phyloP scores from a whole-genome alignment of 2,329 filamentous ascomycete genomes.

The Ophiostoma sp. region DNA sequence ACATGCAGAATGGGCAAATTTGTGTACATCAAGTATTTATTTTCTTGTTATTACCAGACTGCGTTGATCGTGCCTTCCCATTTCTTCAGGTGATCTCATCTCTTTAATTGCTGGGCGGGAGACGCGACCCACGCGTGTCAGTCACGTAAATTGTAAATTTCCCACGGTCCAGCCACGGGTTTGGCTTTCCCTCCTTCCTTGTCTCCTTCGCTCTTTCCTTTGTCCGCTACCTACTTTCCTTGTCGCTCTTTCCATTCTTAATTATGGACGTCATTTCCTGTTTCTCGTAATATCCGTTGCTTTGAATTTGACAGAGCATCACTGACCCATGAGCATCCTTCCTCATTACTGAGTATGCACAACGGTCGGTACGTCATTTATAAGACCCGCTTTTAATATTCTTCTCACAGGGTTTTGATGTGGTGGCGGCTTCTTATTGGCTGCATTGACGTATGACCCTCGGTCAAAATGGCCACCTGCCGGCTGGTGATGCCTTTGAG shows the following conservation, averaged over 20 bases:
- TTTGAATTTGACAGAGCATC: not conserved
- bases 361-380: conserved; percentile 4
- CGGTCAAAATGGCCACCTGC: not conserved
- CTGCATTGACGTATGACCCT: not conserved
- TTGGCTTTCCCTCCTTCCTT: not conserved
- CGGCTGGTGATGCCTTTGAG: not conserved
- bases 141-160: conserved; percentile 3
- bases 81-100: not conserved
- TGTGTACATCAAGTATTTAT: not conserved
- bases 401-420: not conserved
- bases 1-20: not conserved
- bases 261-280: not conserved
- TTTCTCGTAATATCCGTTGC: not conserved
- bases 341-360: too few species aligned
- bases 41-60: not conserved
- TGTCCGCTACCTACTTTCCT: not conserved
- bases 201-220: not conserved
- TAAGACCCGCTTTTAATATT: not conserved
- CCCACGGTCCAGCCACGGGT: not conserved
- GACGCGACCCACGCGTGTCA: conserved; percentile 12
- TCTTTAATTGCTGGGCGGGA: not conserved
- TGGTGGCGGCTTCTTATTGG: conserved; percentile 4
- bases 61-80: not conserved
- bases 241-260: not conserved
- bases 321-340: not conserved